These are phyloP conservation scores for Cytospora piceae DNA, from an alignment of 2,329 filamentous ascomycete genomes.

Conservation along the genomic window DNA sequence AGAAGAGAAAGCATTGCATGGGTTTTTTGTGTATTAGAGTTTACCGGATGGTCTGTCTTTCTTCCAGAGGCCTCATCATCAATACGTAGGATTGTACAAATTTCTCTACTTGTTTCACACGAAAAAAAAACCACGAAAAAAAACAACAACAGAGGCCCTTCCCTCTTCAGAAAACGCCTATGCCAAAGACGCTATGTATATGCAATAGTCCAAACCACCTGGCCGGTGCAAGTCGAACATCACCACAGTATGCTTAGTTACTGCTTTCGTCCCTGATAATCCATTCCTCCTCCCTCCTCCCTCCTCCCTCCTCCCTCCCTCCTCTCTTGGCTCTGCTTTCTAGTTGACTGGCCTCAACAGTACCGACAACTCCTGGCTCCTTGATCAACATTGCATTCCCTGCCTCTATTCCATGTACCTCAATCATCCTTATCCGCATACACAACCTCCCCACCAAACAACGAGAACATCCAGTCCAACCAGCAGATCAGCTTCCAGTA, in stretches of 20 bases:
- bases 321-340: background rate
- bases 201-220: conserved; percentile 17
- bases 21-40: conserved; percentile 10
- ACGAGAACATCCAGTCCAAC: conserved; percentile 60
- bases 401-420: background rate
- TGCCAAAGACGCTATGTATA: conserved; percentile 24
- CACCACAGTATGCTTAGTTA: background rate
- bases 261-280: background rate
- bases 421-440: conserved; percentile 63
- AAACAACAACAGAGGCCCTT: too few species aligned
- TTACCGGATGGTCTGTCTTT: background rate
- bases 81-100: conserved; percentile 12
- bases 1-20: conserved; percentile 5
- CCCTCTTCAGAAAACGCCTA: conserved; percentile 5
- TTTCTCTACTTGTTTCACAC: background rate
- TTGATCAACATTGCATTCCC: background rate
- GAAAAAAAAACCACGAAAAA: too few species aligned
- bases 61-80: conserved; percentile 2
- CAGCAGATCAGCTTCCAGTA: conserved; percentile 71
- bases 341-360: background rate
- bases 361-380: background rate
- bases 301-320: background rate
- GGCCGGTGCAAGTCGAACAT: background rate
- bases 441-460: conserved; percentile 63
- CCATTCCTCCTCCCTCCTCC: background rate